These are phyloP conservation scores for Amanita thiersii DNA, from an alignment of 768 basidiomycete species.

Conservation along the genomic window DNA sequence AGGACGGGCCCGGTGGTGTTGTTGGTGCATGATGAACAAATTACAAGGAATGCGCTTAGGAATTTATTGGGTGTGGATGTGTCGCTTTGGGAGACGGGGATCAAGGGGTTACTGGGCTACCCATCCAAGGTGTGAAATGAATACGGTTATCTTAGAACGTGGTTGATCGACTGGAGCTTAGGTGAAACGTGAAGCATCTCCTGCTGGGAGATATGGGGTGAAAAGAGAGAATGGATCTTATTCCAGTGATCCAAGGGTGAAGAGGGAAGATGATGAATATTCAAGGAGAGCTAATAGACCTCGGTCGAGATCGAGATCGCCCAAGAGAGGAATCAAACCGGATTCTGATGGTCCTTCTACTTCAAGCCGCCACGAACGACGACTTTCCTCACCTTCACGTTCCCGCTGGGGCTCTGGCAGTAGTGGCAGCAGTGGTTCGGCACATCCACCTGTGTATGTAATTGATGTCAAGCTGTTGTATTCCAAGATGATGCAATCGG, in stretches of 20 bases:
- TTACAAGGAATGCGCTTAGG: constrained; percentile 28
- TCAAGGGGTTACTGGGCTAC: constrained; percentile 20
- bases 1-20: constrained; percentile 29
- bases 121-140: constrained; percentile 12
- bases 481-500: constrained; percentile 27
- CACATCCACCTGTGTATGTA: constrained; percentile 25
- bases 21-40: constrained; percentile 35
- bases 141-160: background rate
- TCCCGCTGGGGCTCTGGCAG: background rate
- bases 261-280: background rate
- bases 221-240: background rate
- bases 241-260: background rate
- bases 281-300: background rate
- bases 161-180: background rate
- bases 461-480: constrained; percentile 34
- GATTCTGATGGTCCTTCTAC: constrained; percentile 4
- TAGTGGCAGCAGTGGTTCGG: background rate
- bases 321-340: constrained; percentile 1
- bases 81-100: constrained; percentile 30
- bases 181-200: background rate
- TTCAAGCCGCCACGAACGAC: background rate
- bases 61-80: constrained; percentile 33
- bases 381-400: background rate
- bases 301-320: constrained; percentile 17
- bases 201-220: background rate